A percentile compares a stretch with the other conserved stretches of the same genome.
phyloP scores from a whole-genome alignment of 2,329 filamentous ascomycete genomes.

The Cytospora schulzeri region DNA sequence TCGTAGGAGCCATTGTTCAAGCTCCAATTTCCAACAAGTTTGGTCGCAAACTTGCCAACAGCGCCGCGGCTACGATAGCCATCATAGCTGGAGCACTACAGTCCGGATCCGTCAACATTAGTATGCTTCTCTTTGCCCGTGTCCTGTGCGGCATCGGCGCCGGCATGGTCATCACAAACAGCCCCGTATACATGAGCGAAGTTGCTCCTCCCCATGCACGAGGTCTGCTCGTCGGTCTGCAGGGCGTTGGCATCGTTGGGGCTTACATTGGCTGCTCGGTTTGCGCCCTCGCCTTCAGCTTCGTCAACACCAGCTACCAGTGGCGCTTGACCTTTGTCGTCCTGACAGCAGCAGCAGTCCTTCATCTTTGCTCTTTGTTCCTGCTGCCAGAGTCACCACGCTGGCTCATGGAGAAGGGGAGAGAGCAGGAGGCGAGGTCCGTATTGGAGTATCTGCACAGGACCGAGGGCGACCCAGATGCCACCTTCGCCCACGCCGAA shows the following conservation, averaged over 20 bases:
- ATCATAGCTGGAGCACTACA: not conserved
- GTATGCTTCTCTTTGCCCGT: not conserved
- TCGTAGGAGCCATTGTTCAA: not conserved
- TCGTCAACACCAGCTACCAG: constrained; percentile 31
- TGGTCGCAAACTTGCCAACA: not conserved
- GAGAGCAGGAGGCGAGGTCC: constrained; percentile 30
- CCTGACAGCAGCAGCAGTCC: constrained; percentile 26
- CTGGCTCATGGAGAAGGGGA: constrained; percentile 31
- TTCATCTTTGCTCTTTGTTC: constrained; percentile 28
- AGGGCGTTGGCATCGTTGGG: constrained; percentile 34
- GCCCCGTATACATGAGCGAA: constrained; percentile 31
- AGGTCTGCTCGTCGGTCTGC: constrained; percentile 32
- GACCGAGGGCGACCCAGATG: constrained; percentile 31
- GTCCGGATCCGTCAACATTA: not conserved
- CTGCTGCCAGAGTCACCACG: constrained; percentile 32
- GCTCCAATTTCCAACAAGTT: not conserved
- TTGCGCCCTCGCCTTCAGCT: constrained; percentile 32
- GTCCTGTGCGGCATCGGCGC: constrained; percentile 1
- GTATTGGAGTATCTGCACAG: constrained; percentile 32
- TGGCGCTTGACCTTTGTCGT: constrained; percentile 34
- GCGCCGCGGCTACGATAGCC: not conserved
- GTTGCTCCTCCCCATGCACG: constrained; percentile 34
- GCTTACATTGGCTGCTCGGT: constrained; percentile 34
- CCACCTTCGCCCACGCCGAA: constrained; percentile 33
- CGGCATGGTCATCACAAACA: constrained; percentile 4